These are phyloP conservation scores for Strobilomyces confusus DNA, from an alignment of 768 basidiomycete genomes.

Conservation along the genomic window DNA sequence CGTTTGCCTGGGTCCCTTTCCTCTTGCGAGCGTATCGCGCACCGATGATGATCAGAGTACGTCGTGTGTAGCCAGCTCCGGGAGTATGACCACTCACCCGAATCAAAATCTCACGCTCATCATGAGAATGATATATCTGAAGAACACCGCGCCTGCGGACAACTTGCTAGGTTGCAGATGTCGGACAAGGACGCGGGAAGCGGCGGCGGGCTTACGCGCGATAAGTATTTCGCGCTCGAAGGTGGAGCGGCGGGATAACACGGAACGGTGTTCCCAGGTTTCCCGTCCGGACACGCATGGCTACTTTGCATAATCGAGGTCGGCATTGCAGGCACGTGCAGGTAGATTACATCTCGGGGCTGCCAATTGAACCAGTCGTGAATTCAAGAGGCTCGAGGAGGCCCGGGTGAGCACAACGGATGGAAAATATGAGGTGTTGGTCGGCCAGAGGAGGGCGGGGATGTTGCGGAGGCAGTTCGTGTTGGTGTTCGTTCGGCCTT, in stretches of 20 bases:
- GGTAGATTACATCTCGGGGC: not conserved
- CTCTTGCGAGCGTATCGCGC: slow-evolving; percentile 36
- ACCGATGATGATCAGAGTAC: slow-evolving; percentile 38
- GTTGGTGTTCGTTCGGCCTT: slow-evolving; percentile 19
- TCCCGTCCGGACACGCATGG: too few species aligned
- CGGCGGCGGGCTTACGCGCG: too few species aligned
- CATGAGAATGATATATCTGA: too few species aligned
- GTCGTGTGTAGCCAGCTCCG: not conserved
- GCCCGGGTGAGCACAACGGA: not conserved
- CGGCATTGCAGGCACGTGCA: not conserved
- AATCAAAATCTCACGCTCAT: too few species aligned
- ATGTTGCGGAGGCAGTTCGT: slow-evolving; percentile 12
- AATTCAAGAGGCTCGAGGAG: not conserved
- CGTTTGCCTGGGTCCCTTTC: not conserved
- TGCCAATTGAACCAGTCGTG: not conserved
- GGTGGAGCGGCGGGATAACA: too few species aligned
- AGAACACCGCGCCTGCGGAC: too few species aligned
- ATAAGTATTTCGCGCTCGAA: too few species aligned
- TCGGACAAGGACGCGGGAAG: too few species aligned
- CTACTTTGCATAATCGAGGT: too few species aligned
- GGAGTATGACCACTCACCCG: not conserved
- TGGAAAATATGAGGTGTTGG: not conserved
- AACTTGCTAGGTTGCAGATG: too few species aligned
- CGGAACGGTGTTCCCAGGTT: too few species aligned
- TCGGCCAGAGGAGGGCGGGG: slow-evolving; percentile 9